Base-by-base conservation (phyloP, 495 filamentous ascomycete genomes). In the Tuber microsphaerosporum region DNA sequence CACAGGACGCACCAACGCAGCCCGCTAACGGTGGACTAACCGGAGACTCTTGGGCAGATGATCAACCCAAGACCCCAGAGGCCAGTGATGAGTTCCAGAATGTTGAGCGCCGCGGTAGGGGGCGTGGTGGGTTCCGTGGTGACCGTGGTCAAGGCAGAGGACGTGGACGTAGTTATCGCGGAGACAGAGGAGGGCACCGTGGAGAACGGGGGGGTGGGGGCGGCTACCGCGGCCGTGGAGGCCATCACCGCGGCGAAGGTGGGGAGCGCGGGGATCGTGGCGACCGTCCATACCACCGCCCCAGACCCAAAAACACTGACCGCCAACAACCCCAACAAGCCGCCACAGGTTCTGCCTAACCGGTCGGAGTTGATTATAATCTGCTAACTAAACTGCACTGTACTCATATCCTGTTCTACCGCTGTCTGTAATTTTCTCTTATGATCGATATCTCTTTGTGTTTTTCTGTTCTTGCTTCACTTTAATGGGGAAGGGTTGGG, bases 141-240 rank as follows among this genome's bases (percentile, higher is more conserved):
- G 69, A 71, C n/a, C 74, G 79, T 73, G 74, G 77, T 19, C 73
- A 75, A n/a, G 79, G 79, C 22, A 72, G 75, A 31, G 26, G 79
- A 41, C 75, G 80, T 71, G 79, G 79, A 14, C 69, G 78, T 71
- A 75, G 75, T 9, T 72, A 79, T 43, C 77, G 82, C 42, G 80
- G 82, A 4, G 82, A 76, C 42, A 46, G 76, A 41, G 81, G 81
- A 44, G 82, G 83, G 42, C 75, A 75, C 69, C 76, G 83, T 42
- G 61, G 75, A 0, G 75, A 71, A 37, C 73, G 81, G 31, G 70
- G 78, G 41, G 79, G 74, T 22, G 78, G 83, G 16, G 76, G 69
- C 61, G 74, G 82, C 0, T 71, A 73, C 0, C 75, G 81, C 42
- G 74, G 81, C 71, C 72, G 82, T 69, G 81, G 77, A 41, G 74